A percentile compares a stretch with the other conserved stretches of the same genome.
Conservation (phyloP, 225 moss, liverwort and hornwort species). For the Marchantia paleacea region DNA sequence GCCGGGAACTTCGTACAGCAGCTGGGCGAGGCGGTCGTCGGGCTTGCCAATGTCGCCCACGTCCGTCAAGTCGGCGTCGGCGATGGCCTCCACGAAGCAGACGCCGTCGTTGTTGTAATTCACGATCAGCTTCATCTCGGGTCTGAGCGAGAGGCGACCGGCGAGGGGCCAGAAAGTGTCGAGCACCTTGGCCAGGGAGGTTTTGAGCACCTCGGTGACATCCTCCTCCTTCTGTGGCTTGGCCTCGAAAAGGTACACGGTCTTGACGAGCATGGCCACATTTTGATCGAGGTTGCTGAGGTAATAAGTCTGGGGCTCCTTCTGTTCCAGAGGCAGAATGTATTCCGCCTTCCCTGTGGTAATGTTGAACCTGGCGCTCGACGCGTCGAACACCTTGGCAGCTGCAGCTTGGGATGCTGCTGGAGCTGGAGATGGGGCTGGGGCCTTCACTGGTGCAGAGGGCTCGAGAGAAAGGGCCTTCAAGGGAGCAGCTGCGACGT, state of each 20-base stretch:
- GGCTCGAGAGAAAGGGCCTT: too few relatives aligned
- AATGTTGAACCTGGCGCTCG: conserved; percentile 18
- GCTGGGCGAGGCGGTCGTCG: conserved; percentile 58
- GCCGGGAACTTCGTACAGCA: conserved; percentile 56
- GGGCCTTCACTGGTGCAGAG: neutral
- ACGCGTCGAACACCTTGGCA: neutral
- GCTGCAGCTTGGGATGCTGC: neutral
- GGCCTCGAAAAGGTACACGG: conserved; percentile 29
- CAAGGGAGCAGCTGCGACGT: too few relatives aligned
- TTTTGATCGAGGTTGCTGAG: conserved; percentile 51
- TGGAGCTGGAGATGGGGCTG: neutral
- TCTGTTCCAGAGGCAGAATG: conserved; percentile 30
- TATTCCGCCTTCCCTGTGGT: conserved; percentile 24
- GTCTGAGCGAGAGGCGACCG: conserved; percentile 42
- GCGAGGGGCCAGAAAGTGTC: conserved; percentile 42
- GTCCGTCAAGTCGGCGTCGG: conserved; percentile 43
- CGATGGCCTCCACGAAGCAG: conserved; percentile 41
- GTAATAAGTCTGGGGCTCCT: conserved; percentile 27
- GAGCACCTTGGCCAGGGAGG: conserved; percentile 34
- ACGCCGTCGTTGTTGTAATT: conserved; percentile 46
- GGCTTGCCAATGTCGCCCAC: conserved; percentile 69
- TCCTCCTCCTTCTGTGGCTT: conserved; percentile 25
- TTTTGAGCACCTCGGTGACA: conserved; percentile 28
- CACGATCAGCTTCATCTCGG: conserved; percentile 38
- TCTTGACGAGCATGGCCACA: conserved; percentile 31